Evolutionary conservation across 768 basidiomycete genomes (phyloP), one percentile per base, ranked within the genome.

Genomic region (Tricholoma matsutake): DNA sequence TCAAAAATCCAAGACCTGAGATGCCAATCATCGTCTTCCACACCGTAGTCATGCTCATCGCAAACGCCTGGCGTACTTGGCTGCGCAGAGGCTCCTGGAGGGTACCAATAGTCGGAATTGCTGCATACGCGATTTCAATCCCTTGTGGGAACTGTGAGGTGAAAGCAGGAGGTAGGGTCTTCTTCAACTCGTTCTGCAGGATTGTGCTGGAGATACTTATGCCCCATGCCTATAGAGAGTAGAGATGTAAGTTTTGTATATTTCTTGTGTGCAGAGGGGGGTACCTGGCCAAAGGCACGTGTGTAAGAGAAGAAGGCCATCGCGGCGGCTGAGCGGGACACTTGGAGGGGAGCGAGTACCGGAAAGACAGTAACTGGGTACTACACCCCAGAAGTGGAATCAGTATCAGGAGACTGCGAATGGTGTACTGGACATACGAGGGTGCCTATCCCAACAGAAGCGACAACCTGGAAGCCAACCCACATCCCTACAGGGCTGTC

Each of bases 171-270:
- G 87, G 83, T 0, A 87, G 78, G 0, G 58, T 64, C 39, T 65
- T 70, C 3, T 69, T 65, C 6, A 87, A 76, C 55, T 80, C 63
- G 68, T 85, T 87, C 61, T 85, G 79, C 10, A 87, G 74, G 49
- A 86, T 72, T 0, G 80, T 45, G 20, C 43, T 45, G 2, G 20
- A 45, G 9, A 45, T 22, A 2, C 18, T 45, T 45, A 45, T 20
- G 18, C 43, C 86, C 79, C 82, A 82, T 6, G 73, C 74, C 77
- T 83, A 68, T 0, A 5, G 35, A 18, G 9, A 9, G 8, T 5
- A 20, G 25, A 22, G 28, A 39, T 39, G 59, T 39, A 4, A 25
- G 20, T 10, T 51, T 11, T 14, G 13, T 53, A 45, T 45, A 11
- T 11, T 7, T 18, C 16, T 22, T 6, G 13, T 18, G 22, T 18